Evolutionary conservation across 2,329 filamentous ascomycete species (phyloP).

Genomic region (Aspergillus latus): DNA sequence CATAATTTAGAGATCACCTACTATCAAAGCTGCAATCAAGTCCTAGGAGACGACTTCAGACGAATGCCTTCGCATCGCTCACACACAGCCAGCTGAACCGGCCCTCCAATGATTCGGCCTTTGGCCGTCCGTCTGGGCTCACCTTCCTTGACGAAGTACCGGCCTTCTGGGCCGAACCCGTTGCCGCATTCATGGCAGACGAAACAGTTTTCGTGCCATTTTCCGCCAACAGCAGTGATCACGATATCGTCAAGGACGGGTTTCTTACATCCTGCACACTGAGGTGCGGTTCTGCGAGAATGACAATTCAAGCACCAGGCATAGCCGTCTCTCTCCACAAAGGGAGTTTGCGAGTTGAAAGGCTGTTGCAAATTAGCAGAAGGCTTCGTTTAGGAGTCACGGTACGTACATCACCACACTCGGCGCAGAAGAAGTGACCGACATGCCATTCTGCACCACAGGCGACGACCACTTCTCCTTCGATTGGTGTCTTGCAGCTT

Average conservation of each 20-base stretch:
- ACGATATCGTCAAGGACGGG: slow-evolving; percentile 89
- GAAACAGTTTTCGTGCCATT: slow-evolving; percentile 95
- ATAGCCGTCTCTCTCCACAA: slow-evolving; percentile 96
- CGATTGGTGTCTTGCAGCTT: slow-evolving; percentile 93
- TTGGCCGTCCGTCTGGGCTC: slow-evolving; percentile 47
- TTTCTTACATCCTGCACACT: slow-evolving; percentile 80
- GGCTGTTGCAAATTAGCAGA: slow-evolving; percentile 42
- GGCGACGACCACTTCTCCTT: slow-evolving; percentile 90
- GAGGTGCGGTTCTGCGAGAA: slow-evolving; percentile 83
- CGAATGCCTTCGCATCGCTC: slow-evolving; percentile 62
- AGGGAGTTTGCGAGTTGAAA: slow-evolving; percentile 66
- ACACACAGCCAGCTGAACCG: slow-evolving; percentile 60
- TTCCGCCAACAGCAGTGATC: slow-evolving; percentile 79
- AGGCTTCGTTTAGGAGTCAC: background rate
- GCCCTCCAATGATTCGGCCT: slow-evolving; percentile 48
- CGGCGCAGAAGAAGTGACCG: slow-evolving; percentile 97
- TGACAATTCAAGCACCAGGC: slow-evolving; percentile 96
- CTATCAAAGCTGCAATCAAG: background rate
- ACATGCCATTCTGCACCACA: slow-evolving; percentile 96
- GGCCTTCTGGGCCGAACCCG: slow-evolving; percentile 59
- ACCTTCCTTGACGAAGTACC: slow-evolving; percentile 62
- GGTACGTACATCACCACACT: slow-evolving; percentile 74
- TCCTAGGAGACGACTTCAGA: slow-evolving; percentile 55
- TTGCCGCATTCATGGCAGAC: slow-evolving; percentile 68
- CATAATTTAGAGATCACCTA: background rate